A percentile compares a stretch with the other conserved stretches of the same genome.
phyloP scores from a whole-genome alignment of 306 rosid genomes.

The Sicyos edulis region DNA sequence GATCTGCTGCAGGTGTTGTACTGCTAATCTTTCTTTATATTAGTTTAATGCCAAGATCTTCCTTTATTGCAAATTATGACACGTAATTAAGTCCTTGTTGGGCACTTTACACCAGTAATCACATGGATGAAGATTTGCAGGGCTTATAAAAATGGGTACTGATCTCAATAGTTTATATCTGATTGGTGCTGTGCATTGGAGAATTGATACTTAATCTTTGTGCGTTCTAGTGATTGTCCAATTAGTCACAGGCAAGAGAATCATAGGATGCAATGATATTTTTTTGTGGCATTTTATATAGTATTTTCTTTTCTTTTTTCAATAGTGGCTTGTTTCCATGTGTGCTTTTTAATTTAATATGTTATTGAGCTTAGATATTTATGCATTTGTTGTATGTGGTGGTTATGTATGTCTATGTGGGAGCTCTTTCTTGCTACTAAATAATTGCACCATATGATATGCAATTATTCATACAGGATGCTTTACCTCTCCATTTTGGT shows the following conservation, averaged over 20 bases:
- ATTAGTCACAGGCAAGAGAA: no score
- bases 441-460: no score
- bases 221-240: conserved; percentile 14
- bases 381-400: background rate
- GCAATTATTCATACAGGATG: no score
- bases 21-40: conserved; percentile 8
- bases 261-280: background rate
- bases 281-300: background rate
- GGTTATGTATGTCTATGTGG: no score
- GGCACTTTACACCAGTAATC: conserved; percentile 14
- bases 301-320: conserved; percentile 13
- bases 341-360: conserved; percentile 7
- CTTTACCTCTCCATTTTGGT: no score
- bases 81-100: conserved; percentile 16
- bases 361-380: conserved; percentile 8
- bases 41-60: conserved; percentile 6
- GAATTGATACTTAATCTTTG: conserved; percentile 23
- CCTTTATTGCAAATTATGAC: conserved; percentile 13
- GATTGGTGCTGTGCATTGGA: conserved; percentile 3
- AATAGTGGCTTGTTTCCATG: conserved; percentile 11
- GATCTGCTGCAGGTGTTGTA: conserved; percentile 4
- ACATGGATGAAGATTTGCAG: conserved; percentile 17
- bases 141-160: background rate
- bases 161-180: conserved; percentile 16
- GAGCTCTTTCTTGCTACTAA: no score